Evolutionary conservation across 148 eudicot genomes (phyloP), one percentile per base, ranked within the genome.

Genomic region (Rhododendron kiyosumense): DNA sequence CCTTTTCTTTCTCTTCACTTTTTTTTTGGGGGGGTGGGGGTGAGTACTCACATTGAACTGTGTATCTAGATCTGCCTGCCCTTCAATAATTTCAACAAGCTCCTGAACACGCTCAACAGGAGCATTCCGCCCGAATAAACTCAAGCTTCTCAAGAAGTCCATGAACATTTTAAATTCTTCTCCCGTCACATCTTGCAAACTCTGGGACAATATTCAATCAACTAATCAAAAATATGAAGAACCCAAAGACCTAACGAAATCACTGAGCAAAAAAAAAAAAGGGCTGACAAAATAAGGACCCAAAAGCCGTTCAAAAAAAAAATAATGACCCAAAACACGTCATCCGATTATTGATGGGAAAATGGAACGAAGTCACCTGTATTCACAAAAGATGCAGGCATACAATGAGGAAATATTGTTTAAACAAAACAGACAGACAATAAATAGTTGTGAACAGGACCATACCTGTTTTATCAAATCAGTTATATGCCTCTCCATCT

Each of bases 401-500:
- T 28, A 52, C 14, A 75, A 87, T 0, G 43, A 75, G 34, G 32
- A 79, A 77, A 49, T 48, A 75, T 26, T 79, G 78, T 46, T 22
- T 2, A 26, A 24, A 84, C 20, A 67, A 67, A 67, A 10, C 22
- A 26, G 73, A 65, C 4, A 65, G 14, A 65, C 14, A 65, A n/a
- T 65, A 43, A 48, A 67, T 5, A 71, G 11, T 12, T 71, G 41
- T 69, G 32, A 32, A 45, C 36, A 24, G 20, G 22, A 49, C 69
- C 69, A 71, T 90, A 97, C 99, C 93, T 93, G 93, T 87, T 95
- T 97, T 65, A 97, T 90, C 88, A 97, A 88, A 88, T 93, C 94
- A 88, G 99, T 95, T 80, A 97, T 91, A 85, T 97, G 99, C 85
- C 99, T 94, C 91, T 97, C 99, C 98, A 95, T 95, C 88, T 94